A percentile compares a stretch with the other conserved stretches of the same genome.
These are phyloP conservation scores for Ophiocordyceps camponoti-rufipedis DNA, from an alignment of 2,329 filamentous ascomycete species.

Conservation along the genomic window DNA sequence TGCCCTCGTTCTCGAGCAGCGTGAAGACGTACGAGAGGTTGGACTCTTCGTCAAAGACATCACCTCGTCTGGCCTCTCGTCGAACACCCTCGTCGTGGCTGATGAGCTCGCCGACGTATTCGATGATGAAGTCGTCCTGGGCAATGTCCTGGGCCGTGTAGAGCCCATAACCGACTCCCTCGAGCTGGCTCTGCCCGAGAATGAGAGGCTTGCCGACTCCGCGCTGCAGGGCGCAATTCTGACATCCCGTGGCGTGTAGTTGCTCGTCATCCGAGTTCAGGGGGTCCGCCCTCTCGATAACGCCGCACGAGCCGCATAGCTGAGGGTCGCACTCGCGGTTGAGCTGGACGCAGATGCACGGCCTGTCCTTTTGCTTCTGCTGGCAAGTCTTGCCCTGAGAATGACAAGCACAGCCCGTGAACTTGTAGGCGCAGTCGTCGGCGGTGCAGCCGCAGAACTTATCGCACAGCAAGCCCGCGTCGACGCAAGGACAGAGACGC, in stretches of 20 bases:
- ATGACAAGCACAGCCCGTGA: constrained; percentile 49
- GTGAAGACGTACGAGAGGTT: constrained; percentile 49
- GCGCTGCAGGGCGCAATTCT: constrained; percentile 56
- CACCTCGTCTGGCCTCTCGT: constrained; percentile 40
- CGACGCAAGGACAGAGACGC: constrained; percentile 43
- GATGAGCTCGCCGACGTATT: constrained; percentile 67
- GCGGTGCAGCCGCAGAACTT: constrained; percentile 49
- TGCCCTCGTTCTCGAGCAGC: constrained; percentile 38
- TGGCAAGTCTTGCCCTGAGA: constrained; percentile 39
- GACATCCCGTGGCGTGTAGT: constrained; percentile 41
- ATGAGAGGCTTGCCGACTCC: constrained; percentile 46
- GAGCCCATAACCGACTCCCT: constrained; percentile 54
- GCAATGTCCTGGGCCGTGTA: constrained; percentile 51
- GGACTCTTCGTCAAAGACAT: constrained; percentile 40
- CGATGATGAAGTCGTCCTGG: constrained; percentile 56
- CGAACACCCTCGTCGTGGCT: constrained; percentile 51
- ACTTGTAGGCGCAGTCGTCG: constrained; percentile 41
- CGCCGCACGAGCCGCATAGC: constrained; percentile 55
- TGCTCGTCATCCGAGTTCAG: constrained; percentile 41
- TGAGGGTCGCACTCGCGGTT: constrained; percentile 69
- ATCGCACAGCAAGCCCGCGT: constrained; percentile 47
- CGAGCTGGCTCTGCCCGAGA: constrained; percentile 51
- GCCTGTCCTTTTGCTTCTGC: constrained; percentile 33
- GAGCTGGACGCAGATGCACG: constrained; percentile 53
- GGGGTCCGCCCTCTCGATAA: constrained; percentile 48